A percentile compares a stretch with the other conserved stretches of the same genome.
Conservation (phyloP, 495 filamentous ascomycete genomes). For the Evernia prunastri region DNA sequence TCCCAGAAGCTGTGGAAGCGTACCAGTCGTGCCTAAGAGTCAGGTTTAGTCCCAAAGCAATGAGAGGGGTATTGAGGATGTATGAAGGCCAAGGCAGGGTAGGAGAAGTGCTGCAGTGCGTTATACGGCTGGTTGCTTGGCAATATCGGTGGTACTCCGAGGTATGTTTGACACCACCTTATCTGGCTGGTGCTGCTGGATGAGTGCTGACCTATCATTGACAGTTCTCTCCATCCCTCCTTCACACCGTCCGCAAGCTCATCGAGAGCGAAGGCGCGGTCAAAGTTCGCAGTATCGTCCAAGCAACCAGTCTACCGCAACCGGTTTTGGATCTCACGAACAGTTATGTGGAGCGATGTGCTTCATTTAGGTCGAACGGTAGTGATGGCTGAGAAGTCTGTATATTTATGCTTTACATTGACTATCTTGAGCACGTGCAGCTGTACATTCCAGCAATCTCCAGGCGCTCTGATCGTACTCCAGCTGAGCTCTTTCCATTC, state of each 20-base stretch:
- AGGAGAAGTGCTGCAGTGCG: conserved; percentile 63
- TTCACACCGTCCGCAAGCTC: conserved; percentile 78
- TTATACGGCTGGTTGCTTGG: conserved; percentile 90
- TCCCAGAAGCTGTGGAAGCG: conserved; percentile 83
- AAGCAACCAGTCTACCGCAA: conserved; percentile 89
- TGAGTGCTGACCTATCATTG: not conserved
- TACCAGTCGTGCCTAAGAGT: conserved; percentile 76
- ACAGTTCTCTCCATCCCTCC: conserved; percentile 85
- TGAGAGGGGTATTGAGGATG: conserved; percentile 72
- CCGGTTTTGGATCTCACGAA: conserved; percentile 90
- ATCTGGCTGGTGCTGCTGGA: not conserved
- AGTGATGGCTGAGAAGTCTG: conserved; percentile 62
- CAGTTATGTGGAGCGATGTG: conserved; percentile 90
- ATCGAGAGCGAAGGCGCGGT: conserved; percentile 98
- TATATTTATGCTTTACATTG: not conserved
- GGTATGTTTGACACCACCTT: conserved; percentile 40
- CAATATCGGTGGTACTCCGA: conserved; percentile 99
- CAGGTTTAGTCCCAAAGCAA: conserved; percentile 83
- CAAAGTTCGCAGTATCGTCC: conserved; percentile 94
- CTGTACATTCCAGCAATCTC: not conserved
- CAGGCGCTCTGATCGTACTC: not conserved
- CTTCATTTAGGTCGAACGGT: conserved; percentile 88
- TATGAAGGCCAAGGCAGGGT: conserved; percentile 70
- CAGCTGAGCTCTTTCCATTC: not conserved
- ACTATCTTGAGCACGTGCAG: not conserved